Conservation (phyloP, 495 filamentous ascomycete species). For the Bacidia rubella region DNA sequence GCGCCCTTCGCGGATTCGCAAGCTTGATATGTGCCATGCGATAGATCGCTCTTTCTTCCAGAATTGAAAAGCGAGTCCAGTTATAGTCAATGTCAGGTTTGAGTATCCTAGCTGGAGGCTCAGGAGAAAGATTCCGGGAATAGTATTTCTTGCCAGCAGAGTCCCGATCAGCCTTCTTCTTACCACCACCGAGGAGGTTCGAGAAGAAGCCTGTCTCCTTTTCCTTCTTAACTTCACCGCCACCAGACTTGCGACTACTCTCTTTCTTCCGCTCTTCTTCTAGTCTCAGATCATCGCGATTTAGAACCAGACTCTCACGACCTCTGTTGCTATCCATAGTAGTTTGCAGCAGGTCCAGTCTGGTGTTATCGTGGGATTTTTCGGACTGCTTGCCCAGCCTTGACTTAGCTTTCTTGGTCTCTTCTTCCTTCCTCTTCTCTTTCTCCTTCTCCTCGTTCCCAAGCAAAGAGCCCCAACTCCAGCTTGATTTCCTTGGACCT, state of each 20-base stretch:
- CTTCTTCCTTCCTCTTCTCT: slow-evolving; percentile 51
- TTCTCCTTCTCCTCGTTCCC: slow-evolving; percentile 60
- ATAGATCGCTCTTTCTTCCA: slow-evolving; percentile 96
- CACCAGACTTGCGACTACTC: slow-evolving; percentile 51
- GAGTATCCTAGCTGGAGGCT: slow-evolving; percentile 55
- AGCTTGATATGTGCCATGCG: slow-evolving; percentile 98
- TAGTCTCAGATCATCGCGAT: slow-evolving; percentile 63
- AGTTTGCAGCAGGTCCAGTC: slow-evolving; percentile 67
- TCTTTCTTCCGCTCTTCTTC: slow-evolving; percentile 81
- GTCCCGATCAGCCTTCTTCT: slow-evolving; percentile 43
- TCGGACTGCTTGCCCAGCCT: slow-evolving; percentile 48
- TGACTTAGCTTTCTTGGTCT: slow-evolving; percentile 44
- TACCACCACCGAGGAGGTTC: slow-evolving; percentile 75
- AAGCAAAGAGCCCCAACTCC: slow-evolving; percentile 52
- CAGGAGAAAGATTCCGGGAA: slow-evolving; percentile 66
- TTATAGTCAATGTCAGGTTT: slow-evolving; percentile 83
- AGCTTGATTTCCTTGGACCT: slow-evolving; percentile 62
- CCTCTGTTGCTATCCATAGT: slow-evolving; percentile 61
- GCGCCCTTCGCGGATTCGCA: slow-evolving; percentile 80
- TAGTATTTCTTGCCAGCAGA: slow-evolving; percentile 49
- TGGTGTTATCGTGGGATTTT: slow-evolving; percentile 51
- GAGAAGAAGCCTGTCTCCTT: slow-evolving; percentile 73
- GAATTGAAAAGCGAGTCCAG: slow-evolving; percentile 89
- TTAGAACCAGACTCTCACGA: slow-evolving; percentile 71
- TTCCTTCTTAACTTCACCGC: slow-evolving; percentile 69